Evolutionary conservation across 2,329 filamentous ascomycete genomes (phyloP).

Genomic region (Westerdykella sp.): DNA sequence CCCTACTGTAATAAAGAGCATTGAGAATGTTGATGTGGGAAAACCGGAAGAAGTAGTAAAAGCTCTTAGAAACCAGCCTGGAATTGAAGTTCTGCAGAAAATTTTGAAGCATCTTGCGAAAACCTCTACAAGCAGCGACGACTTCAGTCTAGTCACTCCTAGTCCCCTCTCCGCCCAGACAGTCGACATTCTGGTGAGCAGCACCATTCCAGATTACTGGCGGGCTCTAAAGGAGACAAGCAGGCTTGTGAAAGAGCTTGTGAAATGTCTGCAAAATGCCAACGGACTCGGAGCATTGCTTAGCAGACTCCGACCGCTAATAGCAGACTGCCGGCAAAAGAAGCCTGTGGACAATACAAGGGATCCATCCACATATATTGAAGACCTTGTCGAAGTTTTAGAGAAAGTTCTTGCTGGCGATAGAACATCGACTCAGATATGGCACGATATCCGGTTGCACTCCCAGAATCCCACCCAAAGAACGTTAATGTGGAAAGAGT

Average conservation of each 20-base stretch:
- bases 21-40: constrained; percentile 10
- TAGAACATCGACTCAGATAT: constrained; percentile 40
- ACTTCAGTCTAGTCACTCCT: constrained; percentile 56
- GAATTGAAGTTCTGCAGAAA: constrained; percentile 50
- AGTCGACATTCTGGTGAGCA: constrained; percentile 65
- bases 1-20: not conserved
- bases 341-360: constrained; percentile 27
- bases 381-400: constrained; percentile 42
- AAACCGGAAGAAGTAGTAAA: constrained; percentile 51
- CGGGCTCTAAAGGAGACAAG: constrained; percentile 46
- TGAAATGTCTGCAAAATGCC: constrained; percentile 64
- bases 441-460: constrained; percentile 39
- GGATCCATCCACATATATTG: constrained; percentile 28
- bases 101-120: constrained; percentile 49
- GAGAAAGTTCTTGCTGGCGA: constrained; percentile 40
- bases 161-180: constrained; percentile 67
- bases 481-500: constrained; percentile 57
- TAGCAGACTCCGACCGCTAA: constrained; percentile 59
- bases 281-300: constrained; percentile 72
- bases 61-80: constrained; percentile 56
- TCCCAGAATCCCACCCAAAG: constrained; percentile 41
- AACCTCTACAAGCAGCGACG: constrained; percentile 15
- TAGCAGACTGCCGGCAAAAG: constrained; percentile 35
- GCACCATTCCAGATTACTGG: constrained; percentile 82
- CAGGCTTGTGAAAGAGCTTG: constrained; percentile 43